A percentile compares a stretch with the other conserved stretches of the same genome.
phyloP scores from a whole-genome alignment of 495 filamentous ascomycete genomes.

The Astrothelium macrocarpum region DNA sequence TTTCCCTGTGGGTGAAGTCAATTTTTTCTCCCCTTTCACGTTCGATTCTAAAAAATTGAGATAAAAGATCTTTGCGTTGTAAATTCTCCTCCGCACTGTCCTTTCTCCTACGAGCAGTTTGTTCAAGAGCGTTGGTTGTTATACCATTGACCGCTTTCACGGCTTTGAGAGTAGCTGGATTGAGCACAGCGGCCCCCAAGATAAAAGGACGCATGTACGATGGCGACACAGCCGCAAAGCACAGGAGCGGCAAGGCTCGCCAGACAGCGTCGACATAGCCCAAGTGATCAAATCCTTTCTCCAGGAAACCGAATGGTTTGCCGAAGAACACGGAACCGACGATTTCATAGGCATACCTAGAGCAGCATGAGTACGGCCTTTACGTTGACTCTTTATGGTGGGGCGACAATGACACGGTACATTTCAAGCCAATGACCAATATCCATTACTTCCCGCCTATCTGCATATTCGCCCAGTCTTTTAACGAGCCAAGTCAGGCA shows the following conservation, averaged over 20 bases:
- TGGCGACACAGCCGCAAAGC: conserved; percentile 24
- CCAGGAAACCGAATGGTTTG: conserved; percentile 28
- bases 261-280: conserved; percentile 20
- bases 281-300: conserved; percentile 25
- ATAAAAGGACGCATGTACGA: conserved; percentile 9
- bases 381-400: background rate
- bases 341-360: conserved; percentile 38
- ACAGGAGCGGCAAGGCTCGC: conserved; percentile 20
- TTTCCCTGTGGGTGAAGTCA: conserved; percentile 12
- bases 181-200: background rate
- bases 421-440: conserved; percentile 18
- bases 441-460: conserved; percentile 21
- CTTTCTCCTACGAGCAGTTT: conserved; percentile 25
- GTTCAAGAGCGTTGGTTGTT: conserved; percentile 20
- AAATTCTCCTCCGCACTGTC: conserved; percentile 18
- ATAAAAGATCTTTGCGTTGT: conserved; percentile 24
- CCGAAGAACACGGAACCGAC: conserved; percentile 29
- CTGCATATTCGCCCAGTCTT: conserved; percentile 22
- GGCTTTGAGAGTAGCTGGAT: background rate
- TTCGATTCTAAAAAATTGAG: conserved; percentile 20
- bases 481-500: conserved; percentile 25
- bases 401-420: background rate
- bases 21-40: conserved; percentile 22
- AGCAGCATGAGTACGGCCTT: conserved; percentile 18
- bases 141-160: conserved; percentile 23